Base-by-base conservation (phyloP, 2,329 filamentous ascomycete species). In the Exserohilum turcica region DNA sequence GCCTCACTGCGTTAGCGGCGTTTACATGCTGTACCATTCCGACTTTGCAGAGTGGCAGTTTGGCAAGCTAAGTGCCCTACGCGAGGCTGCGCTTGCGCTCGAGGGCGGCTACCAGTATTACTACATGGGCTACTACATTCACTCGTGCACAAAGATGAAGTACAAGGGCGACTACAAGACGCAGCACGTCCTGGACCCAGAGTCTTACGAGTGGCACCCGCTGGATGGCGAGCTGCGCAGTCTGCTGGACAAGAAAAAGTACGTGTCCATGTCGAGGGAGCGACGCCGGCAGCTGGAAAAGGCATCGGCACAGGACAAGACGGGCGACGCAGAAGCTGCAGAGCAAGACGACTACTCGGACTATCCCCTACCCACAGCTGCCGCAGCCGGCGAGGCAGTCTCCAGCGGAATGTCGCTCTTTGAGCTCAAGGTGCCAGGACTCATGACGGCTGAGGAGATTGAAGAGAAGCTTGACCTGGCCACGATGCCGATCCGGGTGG, bases 41-140 rank as follows among this genome's bases (percentile, higher is more conserved):
- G 89, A 88, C 58, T 85, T 91, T 47, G 85, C 89, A 61, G 79
- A 81, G 51, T 86, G 84, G 75, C 82, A 82, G 19, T 88, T 90
- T 27, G 90, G 90, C 1, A 94, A 93, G 72, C 74, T 93, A 5
- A 86, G 88, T 31, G 90, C 90, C 1, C 71, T 93, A 56, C 79
- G 86, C 56, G 90, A 94, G 73, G 88, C 90, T 56, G 79, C 85
- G 0, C 72, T 94, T 24, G 87, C 90, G 0, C 75, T 81, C 2
- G 89, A 93, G 66, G 79, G 78, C 5, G 86, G 84, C 0, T 92
- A 92, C 64, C 77, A 82, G 37, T 91, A 85, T 79, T 94, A 91
- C 82, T 94, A 93, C 74, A 87, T 88, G 85, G 85, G 90, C 5
- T 93, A 86, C 73, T 94, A 93, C 65, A 93, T 94, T 54, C 89